Evolutionary conservation across 2,329 filamentous ascomycete species (phyloP).

Genomic region (Trichoderma sp.): DNA sequence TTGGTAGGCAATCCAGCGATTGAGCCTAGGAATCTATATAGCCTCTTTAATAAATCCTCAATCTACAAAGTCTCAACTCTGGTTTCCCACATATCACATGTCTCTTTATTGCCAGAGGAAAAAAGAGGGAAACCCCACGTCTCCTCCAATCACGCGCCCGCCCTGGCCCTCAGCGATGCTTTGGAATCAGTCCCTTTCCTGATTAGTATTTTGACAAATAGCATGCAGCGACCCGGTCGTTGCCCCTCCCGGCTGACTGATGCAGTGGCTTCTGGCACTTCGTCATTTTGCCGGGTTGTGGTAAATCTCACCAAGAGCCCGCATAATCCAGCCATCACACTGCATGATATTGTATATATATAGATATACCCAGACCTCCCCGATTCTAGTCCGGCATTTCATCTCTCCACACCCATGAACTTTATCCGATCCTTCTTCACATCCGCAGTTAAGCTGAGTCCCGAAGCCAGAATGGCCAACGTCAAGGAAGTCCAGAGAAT

Average conservation of each 20-base stretch:
- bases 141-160: neutral
- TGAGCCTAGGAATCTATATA: no score
- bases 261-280: neutral
- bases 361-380: neutral
- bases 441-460: slow-evolving; percentile 47
- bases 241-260: slow-evolving; percentile 5
- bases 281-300: slow-evolving; percentile 5
- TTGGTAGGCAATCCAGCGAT: no score
- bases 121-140: neutral
- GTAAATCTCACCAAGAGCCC: neutral
- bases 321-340: neutral
- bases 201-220: slow-evolving; percentile 11
- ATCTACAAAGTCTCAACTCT: no score
- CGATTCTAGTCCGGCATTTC: neutral
- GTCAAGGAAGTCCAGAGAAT: slow-evolving; percentile 79
- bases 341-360: neutral
- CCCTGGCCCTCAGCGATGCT: neutral
- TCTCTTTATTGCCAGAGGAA: no score
- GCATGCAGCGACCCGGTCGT: no score
- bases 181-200: neutral
- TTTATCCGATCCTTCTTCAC: slow-evolving; percentile 71
- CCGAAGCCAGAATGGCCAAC: slow-evolving; percentile 75
- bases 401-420: slow-evolving; percentile 47
- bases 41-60: no score
- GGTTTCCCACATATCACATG: no score